phyloP scores from a whole-genome alignment of 371 early-diverging fungal species.

The Zopfochytrium polystomum region DNA sequence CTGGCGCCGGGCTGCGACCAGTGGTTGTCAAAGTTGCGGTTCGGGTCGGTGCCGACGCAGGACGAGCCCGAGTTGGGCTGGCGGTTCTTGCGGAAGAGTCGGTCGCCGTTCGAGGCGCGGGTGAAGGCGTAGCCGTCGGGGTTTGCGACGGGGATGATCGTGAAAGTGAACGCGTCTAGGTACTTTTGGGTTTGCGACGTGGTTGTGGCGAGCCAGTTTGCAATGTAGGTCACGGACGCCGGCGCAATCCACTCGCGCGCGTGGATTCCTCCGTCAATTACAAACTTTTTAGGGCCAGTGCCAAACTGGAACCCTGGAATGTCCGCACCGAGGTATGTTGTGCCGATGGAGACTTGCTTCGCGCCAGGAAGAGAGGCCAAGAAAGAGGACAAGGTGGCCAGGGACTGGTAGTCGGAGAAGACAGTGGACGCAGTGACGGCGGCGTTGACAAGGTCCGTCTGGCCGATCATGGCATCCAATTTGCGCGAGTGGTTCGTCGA shows the following conservation, averaged over 20 bases:
- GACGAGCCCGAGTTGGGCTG: conserved; percentile 32
- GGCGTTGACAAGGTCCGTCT: background rate
- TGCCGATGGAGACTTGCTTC: conserved; percentile 24
- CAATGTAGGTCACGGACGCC: conserved; percentile 28
- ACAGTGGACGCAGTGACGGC: conserved; percentile 19
- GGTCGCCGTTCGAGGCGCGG: conserved; percentile 20
- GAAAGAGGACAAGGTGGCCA: conserved; percentile 20
- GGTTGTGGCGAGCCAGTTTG: conserved; percentile 25
- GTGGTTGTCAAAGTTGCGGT: conserved; percentile 31
- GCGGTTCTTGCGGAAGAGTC: conserved; percentile 35
- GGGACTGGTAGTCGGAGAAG: conserved; percentile 32
- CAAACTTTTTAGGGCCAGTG: conserved; percentile 25
- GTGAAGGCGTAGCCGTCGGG: conserved; percentile 41
- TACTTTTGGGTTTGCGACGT: conserved; percentile 6
- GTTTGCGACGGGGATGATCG: conserved; percentile 40
- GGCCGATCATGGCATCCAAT: no score
- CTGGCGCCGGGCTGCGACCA: conserved; percentile 29
- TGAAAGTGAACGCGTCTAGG: conserved; percentile 31
- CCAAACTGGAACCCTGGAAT: conserved; percentile 32
- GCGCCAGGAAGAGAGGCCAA: conserved; percentile 20
- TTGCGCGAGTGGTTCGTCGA: no score
- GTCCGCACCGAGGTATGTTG: conserved; percentile 23
- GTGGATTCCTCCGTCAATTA: conserved; percentile 40
- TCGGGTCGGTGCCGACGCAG: conserved; percentile 40
- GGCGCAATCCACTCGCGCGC: conserved; percentile 44